A percentile compares a stretch with the other conserved stretches of the same genome.
Evolutionary conservation across 345 rosid genomes (phyloP).

Genomic region (Moricandia arvensis): DNA sequence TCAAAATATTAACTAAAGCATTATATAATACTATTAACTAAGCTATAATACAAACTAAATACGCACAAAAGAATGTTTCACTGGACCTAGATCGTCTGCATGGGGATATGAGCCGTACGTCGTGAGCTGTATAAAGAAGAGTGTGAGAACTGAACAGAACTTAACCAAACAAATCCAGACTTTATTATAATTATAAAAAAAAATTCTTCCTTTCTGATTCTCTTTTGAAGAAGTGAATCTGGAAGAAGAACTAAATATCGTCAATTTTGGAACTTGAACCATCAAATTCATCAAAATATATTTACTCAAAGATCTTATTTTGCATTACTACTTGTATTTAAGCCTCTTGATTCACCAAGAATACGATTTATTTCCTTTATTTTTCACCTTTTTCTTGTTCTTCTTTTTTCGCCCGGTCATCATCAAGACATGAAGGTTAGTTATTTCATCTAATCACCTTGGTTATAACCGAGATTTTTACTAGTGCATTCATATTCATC

Average conservation of each 20-base stretch:
- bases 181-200: not conserved
- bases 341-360: constrained; percentile 22
- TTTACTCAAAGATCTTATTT: not conserved
- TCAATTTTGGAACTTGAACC: constrained; percentile 70
- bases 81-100: constrained; percentile 30
- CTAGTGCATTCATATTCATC: not conserved
- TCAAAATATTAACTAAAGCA: not conserved
- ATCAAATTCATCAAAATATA: constrained; percentile 16
- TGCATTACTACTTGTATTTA: constrained; percentile 4
- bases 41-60: constrained; percentile 25
- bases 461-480: no score
- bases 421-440: constrained; percentile 37
- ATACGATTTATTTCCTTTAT: not conserved
- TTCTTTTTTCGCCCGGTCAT: not conserved
- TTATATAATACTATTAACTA: no score
- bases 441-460: not conserved
- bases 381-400: not conserved
- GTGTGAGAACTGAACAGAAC: constrained; percentile 19
- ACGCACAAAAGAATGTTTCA: constrained; percentile 26
- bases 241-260: constrained; percentile 9
- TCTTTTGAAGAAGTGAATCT: constrained; percentile 33
- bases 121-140: constrained; percentile 35
- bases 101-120: constrained; percentile 45
- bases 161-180: constrained; percentile 6
- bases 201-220: not conserved